Base-by-base conservation (phyloP, 73 alveolate genomes). In the Stentor coeruleus region DNA sequence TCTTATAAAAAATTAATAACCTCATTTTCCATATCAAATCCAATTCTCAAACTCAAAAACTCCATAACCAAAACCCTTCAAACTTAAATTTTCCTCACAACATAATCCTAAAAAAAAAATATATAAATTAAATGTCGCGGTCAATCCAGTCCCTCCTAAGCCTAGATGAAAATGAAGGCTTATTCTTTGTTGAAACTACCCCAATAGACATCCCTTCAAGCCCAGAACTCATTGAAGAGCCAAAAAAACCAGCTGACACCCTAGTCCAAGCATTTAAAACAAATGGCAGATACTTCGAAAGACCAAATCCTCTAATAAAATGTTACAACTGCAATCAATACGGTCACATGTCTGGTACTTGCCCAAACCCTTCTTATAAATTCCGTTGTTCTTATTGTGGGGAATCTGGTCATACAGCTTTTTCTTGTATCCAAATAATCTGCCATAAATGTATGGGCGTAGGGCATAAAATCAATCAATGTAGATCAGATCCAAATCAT, bases 321-420 rank as follows among this genome's bases (percentile, higher is more conserved):
- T 88, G 94, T 40, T 39, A 77, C 15, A 88, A 88, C 41, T 88
- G 94, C 84, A 14, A 58, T 2, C 82, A 85, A 74, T 39, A 41
- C 35, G 94, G 94, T 6, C 94, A 88, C 73, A 79, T 84, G 82
- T 89, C 94, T 33, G 59, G 86, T 36, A 77, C 82, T 36, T 88
- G 94, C 36, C 86, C 88, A 2, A 88, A 84, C 66, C 72, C 73
- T n/a, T 59, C 86, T 3, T 77, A 85, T 35, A 59, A 81, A 55
- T 84, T 84, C 11, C 26, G 38, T 0, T 88, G 94, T 38, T 84
- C 72, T 39, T 73, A 66, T 59, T 88, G 94, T 39, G 94, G 94
- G 33, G 82, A 59, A 36, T 75, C 42, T 31, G 85, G 87, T 37
- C 85, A 59, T 39, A 83, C 77, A 36, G 74, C 88, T 3, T 66